Evolutionary conservation across 2,329 filamentous ascomycete species (phyloP).

Genomic region (Calonectria leucothoes): DNA sequence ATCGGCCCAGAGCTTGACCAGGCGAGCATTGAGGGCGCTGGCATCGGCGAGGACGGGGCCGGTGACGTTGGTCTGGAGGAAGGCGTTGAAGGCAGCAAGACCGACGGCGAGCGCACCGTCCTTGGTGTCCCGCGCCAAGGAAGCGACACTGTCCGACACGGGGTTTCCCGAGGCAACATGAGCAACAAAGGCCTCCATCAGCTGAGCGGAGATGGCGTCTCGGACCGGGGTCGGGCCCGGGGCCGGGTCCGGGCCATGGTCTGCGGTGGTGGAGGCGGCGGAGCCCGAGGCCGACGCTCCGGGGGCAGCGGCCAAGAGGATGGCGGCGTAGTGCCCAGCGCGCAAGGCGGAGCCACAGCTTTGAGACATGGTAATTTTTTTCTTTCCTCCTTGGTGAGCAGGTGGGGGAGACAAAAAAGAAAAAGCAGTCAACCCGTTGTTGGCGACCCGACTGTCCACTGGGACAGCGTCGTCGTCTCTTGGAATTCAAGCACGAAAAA

Average conservation of each 20-base stretch:
- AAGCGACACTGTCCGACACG: conserved; percentile 7
- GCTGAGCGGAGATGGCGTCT: conserved; percentile 7
- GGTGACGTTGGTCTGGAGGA: conserved; percentile 89
- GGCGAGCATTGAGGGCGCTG: conserved; percentile 47
- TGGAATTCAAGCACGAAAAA: neutral
- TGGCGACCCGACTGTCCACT: neutral
- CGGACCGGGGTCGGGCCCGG: conserved; percentile 34
- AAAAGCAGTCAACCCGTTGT: neutral
- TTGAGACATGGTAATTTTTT: conserved; percentile 16
- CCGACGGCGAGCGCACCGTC: conserved; percentile 43
- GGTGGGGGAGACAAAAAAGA: neutral
- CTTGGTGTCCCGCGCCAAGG: conserved; percentile 7
- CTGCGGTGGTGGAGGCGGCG: conserved; percentile 22
- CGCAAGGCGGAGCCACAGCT: conserved; percentile 37
- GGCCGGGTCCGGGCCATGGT: conserved; percentile 24
- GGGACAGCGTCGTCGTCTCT: neutral
- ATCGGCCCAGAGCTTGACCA: conserved; percentile 53
- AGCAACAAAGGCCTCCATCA: conserved; percentile 35
- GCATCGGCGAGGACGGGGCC: conserved; percentile 75
- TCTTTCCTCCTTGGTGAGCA: neutral
- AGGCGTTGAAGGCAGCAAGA: conserved; percentile 71
- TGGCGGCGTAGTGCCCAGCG: conserved; percentile 36
- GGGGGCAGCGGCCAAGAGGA: conserved; percentile 33
- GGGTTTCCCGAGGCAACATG: conserved; percentile 20
- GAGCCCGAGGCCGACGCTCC: conserved; percentile 15